phyloP scores from a whole-genome alignment of 2,329 filamentous ascomycete species.

The Fusarium dlaminii region DNA sequence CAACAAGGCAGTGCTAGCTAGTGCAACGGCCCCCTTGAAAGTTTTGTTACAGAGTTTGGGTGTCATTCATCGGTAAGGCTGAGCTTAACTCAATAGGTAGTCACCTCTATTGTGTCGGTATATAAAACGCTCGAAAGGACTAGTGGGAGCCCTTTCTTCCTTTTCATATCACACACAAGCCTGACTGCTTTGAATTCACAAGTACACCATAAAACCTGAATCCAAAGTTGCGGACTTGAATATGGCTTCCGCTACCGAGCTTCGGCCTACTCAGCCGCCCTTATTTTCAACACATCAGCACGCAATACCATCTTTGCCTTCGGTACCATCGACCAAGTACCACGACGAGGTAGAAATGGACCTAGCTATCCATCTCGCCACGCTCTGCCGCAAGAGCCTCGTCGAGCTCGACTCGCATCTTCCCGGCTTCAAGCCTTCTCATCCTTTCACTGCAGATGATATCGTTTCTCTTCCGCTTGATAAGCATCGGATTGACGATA shows the following conservation, averaged over 20 bases:
- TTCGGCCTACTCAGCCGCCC: conserved; percentile 36
- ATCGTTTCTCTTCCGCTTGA: conserved; percentile 48
- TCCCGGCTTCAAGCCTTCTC: conserved; percentile 43
- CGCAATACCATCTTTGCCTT: background rate
- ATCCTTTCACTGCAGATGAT: conserved; percentile 48
- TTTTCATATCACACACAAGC: background rate
- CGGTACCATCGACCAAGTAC: background rate
- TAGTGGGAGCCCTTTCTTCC: background rate
- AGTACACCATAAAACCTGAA: background rate
- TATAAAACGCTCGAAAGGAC: conserved; percentile 11
- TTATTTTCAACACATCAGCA: conserved; percentile 17
- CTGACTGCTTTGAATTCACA: background rate
- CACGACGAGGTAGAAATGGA: conserved; percentile 35
- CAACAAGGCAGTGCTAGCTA: background rate
- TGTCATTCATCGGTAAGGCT: conserved; percentile 35
- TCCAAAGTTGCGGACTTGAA: background rate
- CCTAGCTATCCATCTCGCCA: conserved; percentile 43
- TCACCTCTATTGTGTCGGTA: background rate
- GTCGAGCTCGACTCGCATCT: conserved; percentile 41
- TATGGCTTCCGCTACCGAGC: conserved; percentile 49
- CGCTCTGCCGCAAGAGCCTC: conserved; percentile 44
- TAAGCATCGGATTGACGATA: conserved; percentile 44
- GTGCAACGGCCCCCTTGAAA: background rate
- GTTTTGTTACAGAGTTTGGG: background rate
- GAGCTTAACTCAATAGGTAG: background rate